Base-by-base conservation (phyloP, 805 yeast genomes). In the Lipomyces lipofer region DNA sequence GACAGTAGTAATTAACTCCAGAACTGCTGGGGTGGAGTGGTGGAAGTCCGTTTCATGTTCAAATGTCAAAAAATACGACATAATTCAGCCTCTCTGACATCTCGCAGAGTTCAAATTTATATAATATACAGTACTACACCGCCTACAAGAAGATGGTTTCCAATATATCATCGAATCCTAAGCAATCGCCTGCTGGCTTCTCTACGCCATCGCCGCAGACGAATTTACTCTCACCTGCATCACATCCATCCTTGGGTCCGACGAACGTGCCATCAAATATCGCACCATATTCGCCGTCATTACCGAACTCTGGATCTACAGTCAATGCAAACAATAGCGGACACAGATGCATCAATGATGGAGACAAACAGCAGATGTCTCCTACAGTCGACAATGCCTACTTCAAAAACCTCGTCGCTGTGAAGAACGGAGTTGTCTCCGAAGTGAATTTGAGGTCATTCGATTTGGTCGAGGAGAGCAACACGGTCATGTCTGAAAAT, bases 401-500 rank as follows among this genome's bases (percentile, higher is more conserved):
- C 42, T 57, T 57, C 42, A 49, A 35, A 19, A 50, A 54, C 32
- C 51, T 57, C 17, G 61, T 51, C 8, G 58, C 56, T 12, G 56
- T 57, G 43, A 48, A 48, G 27, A 47, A 50, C 39, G 52, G 49
- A 9, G 30, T 33, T 9, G 25, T 43, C 4, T 50, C 48, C 4
- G 21, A 67, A 10, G 72, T 79, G 52, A 70, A 65, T 22, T 63
- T 76, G 43, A 74, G 78, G 55, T 71, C 81, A 10, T 81, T 82
- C 67, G 88, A 83, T 60, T 64, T 82, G 60, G 73, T 83, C 43
- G 86, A 82, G 62, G 86, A 83, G 50, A 71, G 83, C 0, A 78
- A 73, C 58, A 78, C 82, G 0, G 62, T 69, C 5, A 69, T 73
- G 53, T 71, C 77, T 4, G 58, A 72, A 27, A 81, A 82, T 64